These are phyloP conservation scores for Termitomyces sp. DNA, from an alignment of 768 basidiomycete species.

Conservation along the genomic window DNA sequence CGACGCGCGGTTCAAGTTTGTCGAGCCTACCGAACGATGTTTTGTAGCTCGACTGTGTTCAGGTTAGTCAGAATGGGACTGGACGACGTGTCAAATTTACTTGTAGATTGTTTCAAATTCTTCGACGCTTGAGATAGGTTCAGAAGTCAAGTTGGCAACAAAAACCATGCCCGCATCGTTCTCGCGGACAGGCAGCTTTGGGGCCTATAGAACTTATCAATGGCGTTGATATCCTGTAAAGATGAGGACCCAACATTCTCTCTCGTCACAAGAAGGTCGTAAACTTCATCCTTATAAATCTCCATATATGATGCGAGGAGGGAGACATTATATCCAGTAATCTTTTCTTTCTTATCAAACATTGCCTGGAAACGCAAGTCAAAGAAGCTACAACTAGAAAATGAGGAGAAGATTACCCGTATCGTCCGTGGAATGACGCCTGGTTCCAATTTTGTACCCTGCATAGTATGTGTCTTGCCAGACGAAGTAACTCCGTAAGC, in stretches of 20 bases:
- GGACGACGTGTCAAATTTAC: conserved; percentile 21
- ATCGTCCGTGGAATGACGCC: conserved; percentile 84
- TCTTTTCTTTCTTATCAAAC: conserved; percentile 41
- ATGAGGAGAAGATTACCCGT: conserved; percentile 36
- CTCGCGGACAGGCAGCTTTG: conserved; percentile 49
- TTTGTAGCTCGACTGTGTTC: conserved; percentile 56
- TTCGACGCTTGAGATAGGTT: conserved; percentile 31
- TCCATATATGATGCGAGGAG: conserved; percentile 77
- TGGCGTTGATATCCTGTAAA: background rate
- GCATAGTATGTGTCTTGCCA: conserved; percentile 93
- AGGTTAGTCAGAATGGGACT: background rate
- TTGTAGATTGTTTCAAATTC: conserved; percentile 44
- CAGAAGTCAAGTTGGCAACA: conserved; percentile 45
- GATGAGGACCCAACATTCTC: conserved; percentile 45
- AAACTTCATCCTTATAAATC: conserved; percentile 89
- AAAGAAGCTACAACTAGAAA: background rate
- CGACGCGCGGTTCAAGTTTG: conserved; percentile 77
- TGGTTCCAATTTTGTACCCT: conserved; percentile 66
- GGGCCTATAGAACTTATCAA: conserved; percentile 26
- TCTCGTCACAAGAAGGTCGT: conserved; percentile 73
- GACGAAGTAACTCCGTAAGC: conserved; percentile 90
- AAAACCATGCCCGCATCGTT: conserved; percentile 50
- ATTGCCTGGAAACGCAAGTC: conserved; percentile 36
- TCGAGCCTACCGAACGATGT: conserved; percentile 80
- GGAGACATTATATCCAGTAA: conserved; percentile 37